Conservation (phyloP, 1,284 basidiomycete genomes). For the Trametes sp. region DNA sequence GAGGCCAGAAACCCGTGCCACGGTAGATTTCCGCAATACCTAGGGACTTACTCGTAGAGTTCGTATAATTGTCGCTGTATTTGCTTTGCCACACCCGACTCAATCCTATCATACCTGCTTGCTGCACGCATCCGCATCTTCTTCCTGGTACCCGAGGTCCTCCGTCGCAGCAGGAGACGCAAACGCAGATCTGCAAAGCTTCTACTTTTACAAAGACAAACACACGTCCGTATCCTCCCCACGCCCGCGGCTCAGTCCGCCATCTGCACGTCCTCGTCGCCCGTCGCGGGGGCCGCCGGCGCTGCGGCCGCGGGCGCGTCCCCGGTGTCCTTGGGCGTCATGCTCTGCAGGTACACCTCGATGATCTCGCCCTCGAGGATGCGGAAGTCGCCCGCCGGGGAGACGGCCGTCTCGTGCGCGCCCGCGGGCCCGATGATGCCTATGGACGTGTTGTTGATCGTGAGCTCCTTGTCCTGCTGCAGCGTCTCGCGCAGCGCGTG, state of each 20-base stretch:
- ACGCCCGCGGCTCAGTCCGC: constrained; percentile 68
- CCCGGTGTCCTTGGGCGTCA: constrained; percentile 68
- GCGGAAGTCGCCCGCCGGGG: constrained; percentile 69
- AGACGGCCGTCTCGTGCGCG: constrained; percentile 59
- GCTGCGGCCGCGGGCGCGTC: constrained; percentile 47
- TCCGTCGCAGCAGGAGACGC: not conserved
- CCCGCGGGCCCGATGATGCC: constrained; percentile 85
- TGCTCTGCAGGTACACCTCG: constrained; percentile 73
- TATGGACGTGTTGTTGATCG: constrained; percentile 90
- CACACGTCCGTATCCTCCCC: constrained; percentile 25
- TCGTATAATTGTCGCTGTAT: constrained; percentile 23
- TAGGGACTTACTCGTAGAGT: constrained; percentile 16
- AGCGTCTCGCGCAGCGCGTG: constrained; percentile 94
- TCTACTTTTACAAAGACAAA: constrained; percentile 34
- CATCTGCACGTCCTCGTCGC: constrained; percentile 85
- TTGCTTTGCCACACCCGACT: constrained; percentile 21
- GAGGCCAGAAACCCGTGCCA: constrained; percentile 21
- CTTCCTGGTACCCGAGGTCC: too few relatives aligned
- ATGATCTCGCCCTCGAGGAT: constrained; percentile 83
- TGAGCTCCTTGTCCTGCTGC: constrained; percentile 97
- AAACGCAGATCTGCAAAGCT: constrained; percentile 25
- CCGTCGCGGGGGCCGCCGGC: constrained; percentile 43
- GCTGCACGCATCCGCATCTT: too few relatives aligned
- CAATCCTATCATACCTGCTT: too few relatives aligned
- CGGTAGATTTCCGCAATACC: not conserved